Conservation (phyloP, 2,329 filamentous ascomycete genomes). For the Ophiocordyceps camponoti-leonardi region DNA sequence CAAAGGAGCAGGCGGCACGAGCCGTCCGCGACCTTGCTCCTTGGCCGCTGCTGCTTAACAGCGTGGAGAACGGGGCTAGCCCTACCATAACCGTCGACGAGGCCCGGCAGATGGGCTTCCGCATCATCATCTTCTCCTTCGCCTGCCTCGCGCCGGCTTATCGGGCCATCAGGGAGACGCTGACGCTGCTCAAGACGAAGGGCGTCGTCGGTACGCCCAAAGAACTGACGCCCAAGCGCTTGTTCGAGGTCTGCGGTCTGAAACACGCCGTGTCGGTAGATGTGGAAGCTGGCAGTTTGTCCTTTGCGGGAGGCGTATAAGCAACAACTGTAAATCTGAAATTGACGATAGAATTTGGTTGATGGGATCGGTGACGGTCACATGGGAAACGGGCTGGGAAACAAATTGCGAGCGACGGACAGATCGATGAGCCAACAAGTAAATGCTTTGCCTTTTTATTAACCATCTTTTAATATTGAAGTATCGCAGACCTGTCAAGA, state of each 20-base stretch:
- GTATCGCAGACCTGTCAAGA: no score
- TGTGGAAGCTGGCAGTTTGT: neutral
- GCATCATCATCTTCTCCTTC: neutral
- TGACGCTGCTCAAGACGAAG: neutral
- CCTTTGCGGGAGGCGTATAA: neutral
- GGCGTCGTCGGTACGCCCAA: neutral
- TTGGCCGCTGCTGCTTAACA: neutral
- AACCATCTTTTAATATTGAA: no score
- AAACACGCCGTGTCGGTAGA: neutral
- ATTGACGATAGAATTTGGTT: neutral
- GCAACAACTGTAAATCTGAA: neutral
- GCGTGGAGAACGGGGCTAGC: neutral
- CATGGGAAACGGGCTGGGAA: neutral
- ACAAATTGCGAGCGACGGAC: neutral
- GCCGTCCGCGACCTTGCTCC: neutral
- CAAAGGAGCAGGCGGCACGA: neutral
- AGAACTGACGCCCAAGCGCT: neutral
- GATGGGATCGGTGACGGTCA: neutral
- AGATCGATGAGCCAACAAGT: neutral
- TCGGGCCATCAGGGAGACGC: neutral
- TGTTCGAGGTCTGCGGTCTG: neutral
- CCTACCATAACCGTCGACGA: neutral
- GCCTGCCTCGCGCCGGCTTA: neutral
- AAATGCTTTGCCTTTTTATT: no score
- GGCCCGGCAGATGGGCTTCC: neutral